Base-by-base conservation (phyloP, 371 early-diverging fungal species). In the Rhizopus arrhizus region DNA sequence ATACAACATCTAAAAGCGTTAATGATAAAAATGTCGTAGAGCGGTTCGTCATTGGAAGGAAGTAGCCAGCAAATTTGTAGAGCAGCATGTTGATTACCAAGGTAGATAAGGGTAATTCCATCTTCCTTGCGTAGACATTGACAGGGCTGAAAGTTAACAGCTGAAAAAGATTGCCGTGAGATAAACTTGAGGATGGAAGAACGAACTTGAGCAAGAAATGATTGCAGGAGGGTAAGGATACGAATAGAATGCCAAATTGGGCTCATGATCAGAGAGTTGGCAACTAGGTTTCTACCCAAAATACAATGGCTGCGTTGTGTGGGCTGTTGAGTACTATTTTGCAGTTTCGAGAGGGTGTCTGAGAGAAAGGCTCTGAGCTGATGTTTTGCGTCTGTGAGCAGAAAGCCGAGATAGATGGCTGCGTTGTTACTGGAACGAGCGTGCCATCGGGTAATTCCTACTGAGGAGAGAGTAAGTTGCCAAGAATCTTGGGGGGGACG, bases 231-330 rank as follows among this genome's bases (percentile, higher is more conserved):
- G 2, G 33, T n/a, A 34, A 42, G 47, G 1, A 64, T 41, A 34
- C 65, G 52, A 0, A 63, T 40, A 10, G 63, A 12, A 47, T 72
- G 66, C 68, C 72, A 72, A 3, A 64, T 35, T 5, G 28, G 36
- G 6, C 62, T 59, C 13, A 72, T 50, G 2, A 62, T 29, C 2
- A 72, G 47, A 11, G 63, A 50, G 45, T 72, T 72, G 11, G 56
- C 40, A 0, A 66, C 55, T 5, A 56, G 47, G 15, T 47, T 59
- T 8, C 58, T 42, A n/a, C 68, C 66, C 0, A 56, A 56, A 9
- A 72, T 42, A 3, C 68, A 68, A 0, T 68, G 53, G 22, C 13
- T 13, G 4, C 12, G 12, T n/a, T n/a, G n/a, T n/a, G n/a, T n/a
- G n/a, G n/a, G n/a, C n/a, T n/a, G n/a, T 12, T 16, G 15, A 16